Evolutionary conservation across 345 rosid species (phyloP), one percentile per base, ranked within the genome.

Genomic region (Hibiscus tridactylites): DNA sequence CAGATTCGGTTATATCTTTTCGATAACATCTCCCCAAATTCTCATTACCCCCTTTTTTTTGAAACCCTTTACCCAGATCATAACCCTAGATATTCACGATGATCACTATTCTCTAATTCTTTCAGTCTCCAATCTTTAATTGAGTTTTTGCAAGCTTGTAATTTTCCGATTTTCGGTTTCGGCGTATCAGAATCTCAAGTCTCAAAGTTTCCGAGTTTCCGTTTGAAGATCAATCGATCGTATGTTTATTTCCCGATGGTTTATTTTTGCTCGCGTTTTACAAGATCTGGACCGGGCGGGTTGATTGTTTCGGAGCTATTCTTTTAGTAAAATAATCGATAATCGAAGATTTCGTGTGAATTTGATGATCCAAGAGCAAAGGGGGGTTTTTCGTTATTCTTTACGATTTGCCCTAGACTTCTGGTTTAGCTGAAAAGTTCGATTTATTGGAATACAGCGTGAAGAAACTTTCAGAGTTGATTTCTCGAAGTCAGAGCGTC

Each of bases 261-360:
- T 26, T 28, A 9, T 26, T 44, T 3, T n/a, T 44, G 26, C 15
- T 56, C 37, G 65, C 6, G 56, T 6, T 16, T 21, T 46, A 16
- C 39, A 44, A 58, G 74, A 68, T 52, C 35, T 71, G 56, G 21
- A 58, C 28, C 56, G 65, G 9, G 42, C 10, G 60, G 47, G n/a
- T 68, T 31, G 71, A 29, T 50, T 68, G 4, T 1, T 29, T 29
- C 2, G 9, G 28, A 68, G n/a, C 60, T 9, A 9, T n/a, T 28
- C 11, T 68, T 66, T 21, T 67, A 15, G 11, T 29, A 28, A 28
- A 49, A 67, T 4, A 65, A 26, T 47, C 57, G 21, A 52, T 4
- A 50, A 50, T 50, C 28, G 16, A 68, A 68, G 60, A 68, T 26
- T 68, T 68, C 46, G 71, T 29, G 16, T 28, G 26, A 52, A 68